Percentiles rank a stretch among this genome's conserved stretches.
phyloP scores from a whole-genome alignment of 352 stramenopile species.

The Hyaloperonospora brassicae region DNA sequence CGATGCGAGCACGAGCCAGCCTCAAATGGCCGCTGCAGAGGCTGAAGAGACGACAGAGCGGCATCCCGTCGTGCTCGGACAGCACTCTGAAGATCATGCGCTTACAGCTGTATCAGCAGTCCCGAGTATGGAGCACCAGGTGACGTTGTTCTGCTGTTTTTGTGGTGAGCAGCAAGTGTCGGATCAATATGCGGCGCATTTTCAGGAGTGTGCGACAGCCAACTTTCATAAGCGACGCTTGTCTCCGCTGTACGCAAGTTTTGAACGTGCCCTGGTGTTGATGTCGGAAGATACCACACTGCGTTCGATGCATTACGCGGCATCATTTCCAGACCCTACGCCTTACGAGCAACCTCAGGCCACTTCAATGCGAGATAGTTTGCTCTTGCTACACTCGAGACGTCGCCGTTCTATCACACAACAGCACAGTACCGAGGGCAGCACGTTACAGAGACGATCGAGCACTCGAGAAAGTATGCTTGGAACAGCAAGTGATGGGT shows the following conservation, averaged over 20 bases:
- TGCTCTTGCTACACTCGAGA: slow-evolving; percentile 31
- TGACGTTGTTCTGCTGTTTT: slow-evolving; percentile 68
- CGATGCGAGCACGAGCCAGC: slow-evolving; percentile 12
- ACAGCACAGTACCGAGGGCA: slow-evolving; percentile 5
- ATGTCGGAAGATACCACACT: slow-evolving; percentile 61
- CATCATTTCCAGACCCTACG: slow-evolving; percentile 47
- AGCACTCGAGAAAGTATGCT: slow-evolving; percentile 5
- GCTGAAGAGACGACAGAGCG: slow-evolving; percentile 12
- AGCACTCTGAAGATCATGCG: slow-evolving; percentile 30
- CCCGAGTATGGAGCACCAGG: slow-evolving; percentile 26
- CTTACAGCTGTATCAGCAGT: slow-evolving; percentile 11
- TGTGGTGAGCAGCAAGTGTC: slow-evolving; percentile 40
- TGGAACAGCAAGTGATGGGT: slow-evolving; percentile 1
- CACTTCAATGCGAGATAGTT: slow-evolving; percentile 39
- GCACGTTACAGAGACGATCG: slow-evolving; percentile 10
- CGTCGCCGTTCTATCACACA: slow-evolving; percentile 9
- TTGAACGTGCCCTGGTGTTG: slow-evolving; percentile 51
- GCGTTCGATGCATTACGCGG: slow-evolving; percentile 63
- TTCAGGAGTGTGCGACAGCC: slow-evolving; percentile 38
- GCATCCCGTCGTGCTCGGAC: slow-evolving; percentile 18
- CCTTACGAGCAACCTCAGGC: slow-evolving; percentile 23
- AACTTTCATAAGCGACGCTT: slow-evolving; percentile 47
- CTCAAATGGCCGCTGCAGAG: slow-evolving; percentile 5
- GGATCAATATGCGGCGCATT: slow-evolving; percentile 36
- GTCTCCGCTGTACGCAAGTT: slow-evolving; percentile 50